These are phyloP conservation scores for Coniochaeta prunicola DNA, from an alignment of 2,329 filamentous ascomycete species.

Conservation along the genomic window DNA sequence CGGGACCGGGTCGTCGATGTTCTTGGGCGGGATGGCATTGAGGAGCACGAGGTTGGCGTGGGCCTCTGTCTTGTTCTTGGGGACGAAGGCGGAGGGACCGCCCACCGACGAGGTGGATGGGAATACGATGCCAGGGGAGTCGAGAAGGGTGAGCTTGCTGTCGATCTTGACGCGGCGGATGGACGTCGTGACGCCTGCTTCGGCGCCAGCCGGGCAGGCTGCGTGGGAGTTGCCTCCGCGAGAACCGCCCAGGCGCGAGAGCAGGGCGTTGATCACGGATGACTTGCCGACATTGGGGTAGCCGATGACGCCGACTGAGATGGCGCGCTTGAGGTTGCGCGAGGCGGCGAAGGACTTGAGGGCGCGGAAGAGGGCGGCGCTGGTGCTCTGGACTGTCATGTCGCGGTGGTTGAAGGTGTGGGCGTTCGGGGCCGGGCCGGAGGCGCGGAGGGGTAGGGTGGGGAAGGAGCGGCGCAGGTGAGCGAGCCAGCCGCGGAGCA, in stretches of 20 bases:
- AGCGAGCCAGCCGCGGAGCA: conserved; percentile 76
- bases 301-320: conserved; percentile 88
- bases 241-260: conserved; percentile 65
- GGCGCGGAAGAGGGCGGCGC: conserved; percentile 76
- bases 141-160: conserved; percentile 86
- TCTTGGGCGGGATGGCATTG: conserved; percentile 87
- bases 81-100: conserved; percentile 29
- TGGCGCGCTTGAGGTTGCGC: conserved; percentile 78
- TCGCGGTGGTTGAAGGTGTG: conserved; percentile 90
- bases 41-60: conserved; percentile 81
- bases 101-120: conserved; percentile 51
- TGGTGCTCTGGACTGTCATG: conserved; percentile 78
- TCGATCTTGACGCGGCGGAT: conserved; percentile 89
- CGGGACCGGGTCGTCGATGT: conserved; percentile 86
- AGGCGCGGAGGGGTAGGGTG: conserved; percentile 81
- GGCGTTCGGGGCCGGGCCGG: conserved; percentile 73
- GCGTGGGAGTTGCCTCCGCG: conserved; percentile 39
- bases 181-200: conserved; percentile 85
- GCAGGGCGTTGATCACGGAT: conserved; percentile 90
- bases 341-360: conserved; percentile 82
- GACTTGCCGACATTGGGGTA: conserved; percentile 97
- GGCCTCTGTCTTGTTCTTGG: conserved; percentile 60
- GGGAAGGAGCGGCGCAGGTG: conserved; percentile 87
- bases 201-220: conserved; percentile 81
- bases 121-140: conserved; percentile 93